These are phyloP conservation scores for Erucastrum elatum DNA, from an alignment of 345 rosid species.

Conservation along the genomic window DNA sequence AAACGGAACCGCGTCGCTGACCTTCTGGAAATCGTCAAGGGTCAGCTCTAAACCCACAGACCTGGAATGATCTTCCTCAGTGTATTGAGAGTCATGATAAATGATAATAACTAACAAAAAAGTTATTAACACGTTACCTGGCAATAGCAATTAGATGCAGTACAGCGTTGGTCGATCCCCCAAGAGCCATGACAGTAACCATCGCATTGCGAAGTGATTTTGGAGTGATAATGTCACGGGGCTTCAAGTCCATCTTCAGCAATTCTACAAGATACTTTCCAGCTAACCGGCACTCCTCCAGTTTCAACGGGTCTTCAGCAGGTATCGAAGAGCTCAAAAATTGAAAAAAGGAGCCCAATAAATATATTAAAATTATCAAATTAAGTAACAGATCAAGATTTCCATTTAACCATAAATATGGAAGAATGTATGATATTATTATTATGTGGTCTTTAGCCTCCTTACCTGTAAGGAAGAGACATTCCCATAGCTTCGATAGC, in stretches of 20 bases:
- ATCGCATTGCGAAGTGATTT: conserved; percentile 89
- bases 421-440: not conserved
- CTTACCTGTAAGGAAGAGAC: conserved; percentile 96
- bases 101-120: no score
- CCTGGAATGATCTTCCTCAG: no score
- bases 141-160: conserved; percentile 96
- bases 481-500: conserved; percentile 99
- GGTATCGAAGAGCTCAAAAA: conserved; percentile 80
- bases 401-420: not conserved
- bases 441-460: not conserved
- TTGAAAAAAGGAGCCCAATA: no score
- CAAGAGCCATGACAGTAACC: conserved; percentile 95
- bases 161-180: conserved; percentile 98
- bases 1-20: conserved; percentile 87
- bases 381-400: not conserved
- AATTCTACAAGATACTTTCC: conserved; percentile 83
- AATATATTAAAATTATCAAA: conserved; percentile 1
- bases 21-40: conserved; percentile 94
- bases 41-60: conserved; percentile 90
- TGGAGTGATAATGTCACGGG: conserved; percentile 81
- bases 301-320: conserved; percentile 87
- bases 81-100: no score
- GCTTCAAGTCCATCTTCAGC: conserved; percentile 87
- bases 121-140: no score
- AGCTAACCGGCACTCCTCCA: conserved; percentile 91